phyloP scores from a whole-genome alignment of 768 basidiomycete genomes.

The Leccinum subgranulosum region DNA sequence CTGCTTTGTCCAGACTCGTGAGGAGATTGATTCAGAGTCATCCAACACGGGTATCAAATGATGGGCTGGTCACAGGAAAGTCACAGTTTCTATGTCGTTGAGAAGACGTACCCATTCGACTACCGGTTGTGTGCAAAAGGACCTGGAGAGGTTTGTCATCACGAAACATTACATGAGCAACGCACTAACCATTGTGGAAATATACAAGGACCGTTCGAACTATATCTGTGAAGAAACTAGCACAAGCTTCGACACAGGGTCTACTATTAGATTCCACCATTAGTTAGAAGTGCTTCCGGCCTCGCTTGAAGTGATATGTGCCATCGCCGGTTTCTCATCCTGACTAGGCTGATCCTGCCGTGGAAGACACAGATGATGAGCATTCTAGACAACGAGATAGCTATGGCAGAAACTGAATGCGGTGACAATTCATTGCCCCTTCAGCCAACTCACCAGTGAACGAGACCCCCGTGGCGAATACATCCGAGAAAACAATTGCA shows the following conservation, averaged over 20 bases:
- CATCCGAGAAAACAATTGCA: conserved; percentile 32
- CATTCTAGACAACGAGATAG: background rate
- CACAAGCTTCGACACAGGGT: background rate
- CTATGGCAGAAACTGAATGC: background rate
- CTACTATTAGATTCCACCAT: background rate
- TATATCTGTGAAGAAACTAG: background rate
- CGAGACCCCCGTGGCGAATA: conserved; percentile 47
- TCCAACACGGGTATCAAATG: background rate
- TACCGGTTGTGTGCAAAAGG: background rate
- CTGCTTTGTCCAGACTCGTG: background rate
- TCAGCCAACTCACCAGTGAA: conserved; percentile 36
- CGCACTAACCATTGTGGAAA: background rate
- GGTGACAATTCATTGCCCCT: conserved; percentile 5
- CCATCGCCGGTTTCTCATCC: background rate
- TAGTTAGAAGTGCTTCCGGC: background rate
- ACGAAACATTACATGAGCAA: background rate
- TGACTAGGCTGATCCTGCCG: background rate
- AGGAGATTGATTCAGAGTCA: too few species aligned
- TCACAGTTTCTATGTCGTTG: background rate
- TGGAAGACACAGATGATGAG: background rate
- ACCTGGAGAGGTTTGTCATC: background rate
- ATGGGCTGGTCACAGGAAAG: background rate
- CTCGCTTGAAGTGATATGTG: too few species aligned
- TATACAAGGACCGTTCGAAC: background rate
- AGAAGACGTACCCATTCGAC: background rate